Conservation (phyloP, 805 yeast genomes). For the Saccharomyces mikatae region DNA sequence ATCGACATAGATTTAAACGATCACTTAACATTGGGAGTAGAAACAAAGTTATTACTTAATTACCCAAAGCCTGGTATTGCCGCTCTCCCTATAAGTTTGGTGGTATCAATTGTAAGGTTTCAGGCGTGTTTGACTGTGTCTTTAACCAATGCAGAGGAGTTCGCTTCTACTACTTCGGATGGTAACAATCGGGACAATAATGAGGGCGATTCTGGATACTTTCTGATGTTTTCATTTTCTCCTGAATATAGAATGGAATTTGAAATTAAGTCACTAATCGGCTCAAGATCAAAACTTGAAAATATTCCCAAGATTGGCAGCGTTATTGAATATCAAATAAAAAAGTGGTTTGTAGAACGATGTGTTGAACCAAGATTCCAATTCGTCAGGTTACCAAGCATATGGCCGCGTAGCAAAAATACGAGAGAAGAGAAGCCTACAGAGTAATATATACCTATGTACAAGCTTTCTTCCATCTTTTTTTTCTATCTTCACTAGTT, state of each 20-base stretch:
- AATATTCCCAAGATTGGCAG: constrained; percentile 88
- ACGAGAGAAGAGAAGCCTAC: constrained; percentile 36
- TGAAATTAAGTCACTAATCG: constrained; percentile 79
- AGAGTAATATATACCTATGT: background rate
- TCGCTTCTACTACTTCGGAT: constrained; percentile 6
- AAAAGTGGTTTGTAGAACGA: constrained; percentile 86
- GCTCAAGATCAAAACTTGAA: constrained; percentile 85
- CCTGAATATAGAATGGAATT: constrained; percentile 90
- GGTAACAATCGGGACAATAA: constrained; percentile 10
- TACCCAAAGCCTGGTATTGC: constrained; percentile 82
- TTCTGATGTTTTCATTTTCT: constrained; percentile 78
- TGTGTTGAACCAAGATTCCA: constrained; percentile 93
- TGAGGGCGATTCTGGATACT: constrained; percentile 43
- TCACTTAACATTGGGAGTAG: constrained; percentile 76
- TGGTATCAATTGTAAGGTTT: constrained; percentile 84
- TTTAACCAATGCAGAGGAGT: constrained; percentile 36
- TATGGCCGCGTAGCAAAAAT: constrained; percentile 71
- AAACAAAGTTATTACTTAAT: constrained; percentile 69
- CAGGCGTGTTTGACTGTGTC: constrained; percentile 84
- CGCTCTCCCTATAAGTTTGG: constrained; percentile 71
- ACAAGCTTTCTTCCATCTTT: background rate
- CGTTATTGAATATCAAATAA: constrained; percentile 69
- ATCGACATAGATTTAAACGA: constrained; percentile 88
- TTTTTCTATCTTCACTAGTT: background rate
- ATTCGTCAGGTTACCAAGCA: constrained; percentile 70